Evolutionary conservation across 306 rosid species (phyloP), one percentile per base, ranked within the genome.

Genomic region (Heteromeles arbutifolia): DNA sequence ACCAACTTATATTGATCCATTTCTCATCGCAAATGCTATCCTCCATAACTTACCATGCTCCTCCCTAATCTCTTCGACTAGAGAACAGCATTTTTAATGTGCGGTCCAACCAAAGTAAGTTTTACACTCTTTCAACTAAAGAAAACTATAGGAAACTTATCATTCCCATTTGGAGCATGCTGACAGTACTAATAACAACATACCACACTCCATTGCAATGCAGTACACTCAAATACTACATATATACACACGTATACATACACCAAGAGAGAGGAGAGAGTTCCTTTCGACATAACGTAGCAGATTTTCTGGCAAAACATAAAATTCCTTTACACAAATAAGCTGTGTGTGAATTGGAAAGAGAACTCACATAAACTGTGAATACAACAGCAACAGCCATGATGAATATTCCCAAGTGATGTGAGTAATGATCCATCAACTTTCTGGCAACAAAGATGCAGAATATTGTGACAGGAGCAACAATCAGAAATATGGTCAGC

Each of bases 361-460:
- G 79, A 80, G 45, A 71, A 84, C 97, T 90, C 85, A 92, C 99
- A 77, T 89, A 92, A 68, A 83, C 70, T 37, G 99, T 90, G 88
- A 85, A 90, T 54, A 80, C 80, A 74, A 89, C 86, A 57, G 90
- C 87, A 56, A 85, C 90, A 37, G 79, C 96, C 89, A 88, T 85
- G 71, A 92, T 83, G 53, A 89, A 66, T 80, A 83, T 56, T 63
- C 99, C 99, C 91, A 72, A 88, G 81, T 89, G 88, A 79, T 91
- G 75, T 32, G 88, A 71, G 79, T 78, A 95, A 72, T 85, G 88
- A 75, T 95, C 85, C 90, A 90, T 86, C 78, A 95, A 89, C 80
- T 90, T 92, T 79, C 88, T 82, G 84, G 90, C 99, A 75, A 95
- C 93, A 87, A 89, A 90, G 84, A 86, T 79, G 80, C 99, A 95